A percentile compares a stretch with the other conserved stretches of the same genome.
Evolutionary conservation across 2,329 filamentous ascomycete genomes (phyloP).

Genomic region (Colletotrichum eleusines): DNA sequence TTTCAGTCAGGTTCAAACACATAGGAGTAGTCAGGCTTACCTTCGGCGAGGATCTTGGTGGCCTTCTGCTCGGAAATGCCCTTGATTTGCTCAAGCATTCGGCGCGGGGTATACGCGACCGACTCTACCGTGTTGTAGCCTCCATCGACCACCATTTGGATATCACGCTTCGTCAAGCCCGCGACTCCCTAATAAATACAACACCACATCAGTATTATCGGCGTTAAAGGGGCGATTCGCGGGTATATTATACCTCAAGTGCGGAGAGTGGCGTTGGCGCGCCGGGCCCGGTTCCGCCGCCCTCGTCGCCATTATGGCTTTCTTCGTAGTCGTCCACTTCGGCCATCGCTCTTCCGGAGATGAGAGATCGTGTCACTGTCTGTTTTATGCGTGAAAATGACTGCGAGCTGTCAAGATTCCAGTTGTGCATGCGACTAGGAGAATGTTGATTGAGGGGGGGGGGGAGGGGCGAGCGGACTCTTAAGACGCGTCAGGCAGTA

Average conservation of each 20-base stretch:
- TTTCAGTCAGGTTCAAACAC: slow-evolving; percentile 13
- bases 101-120: slow-evolving; percentile 89
- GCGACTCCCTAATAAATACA: slow-evolving; percentile 78
- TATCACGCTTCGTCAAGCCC: slow-evolving; percentile 93
- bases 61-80: slow-evolving; percentile 98
- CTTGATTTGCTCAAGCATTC: slow-evolving; percentile 93
- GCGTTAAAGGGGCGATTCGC: neutral
- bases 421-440: neutral
- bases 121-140: slow-evolving; percentile 97
- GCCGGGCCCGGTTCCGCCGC: slow-evolving; percentile 82
- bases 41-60: slow-evolving; percentile 88
- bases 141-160: slow-evolving; percentile 90
- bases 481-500: slow-evolving; percentile 51
- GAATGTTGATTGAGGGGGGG: slow-evolving; percentile 8
- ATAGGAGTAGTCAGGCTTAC: slow-evolving; percentile 59
- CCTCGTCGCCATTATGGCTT: slow-evolving; percentile 75
- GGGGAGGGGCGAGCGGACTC: slow-evolving; percentile 13
- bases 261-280: slow-evolving; percentile 91
- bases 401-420: neutral
- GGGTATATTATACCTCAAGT: slow-evolving; percentile 77
- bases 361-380: neutral
- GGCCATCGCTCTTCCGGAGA: slow-evolving; percentile 53
- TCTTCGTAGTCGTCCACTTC: slow-evolving; percentile 75
- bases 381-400: neutral
- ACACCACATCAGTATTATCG: slow-evolving; percentile 4